Conservation (phyloP, 1,139 yeast genomes). For the Zygoascus sp. region DNA sequence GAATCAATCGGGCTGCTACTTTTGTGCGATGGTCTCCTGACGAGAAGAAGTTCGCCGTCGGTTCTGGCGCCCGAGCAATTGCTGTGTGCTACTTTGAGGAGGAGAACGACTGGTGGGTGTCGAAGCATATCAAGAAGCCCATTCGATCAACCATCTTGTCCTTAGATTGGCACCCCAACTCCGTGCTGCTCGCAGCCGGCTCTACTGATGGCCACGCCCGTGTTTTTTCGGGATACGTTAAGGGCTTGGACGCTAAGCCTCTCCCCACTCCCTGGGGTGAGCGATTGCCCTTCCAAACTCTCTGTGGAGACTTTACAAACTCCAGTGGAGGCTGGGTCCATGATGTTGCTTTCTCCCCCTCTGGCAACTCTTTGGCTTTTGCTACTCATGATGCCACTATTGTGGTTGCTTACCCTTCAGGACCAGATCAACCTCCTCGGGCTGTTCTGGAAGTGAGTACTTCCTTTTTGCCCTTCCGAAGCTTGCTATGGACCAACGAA, state of each 20-base stretch:
- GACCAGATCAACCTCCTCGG: conserved; percentile 56
- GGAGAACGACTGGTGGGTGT: conserved; percentile 99
- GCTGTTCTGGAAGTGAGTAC: conserved; percentile 51
- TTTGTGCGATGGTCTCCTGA: conserved; percentile 90
- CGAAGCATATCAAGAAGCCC: conserved; percentile 92
- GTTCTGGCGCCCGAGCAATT: conserved; percentile 89
- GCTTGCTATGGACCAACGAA: conserved; percentile 65
- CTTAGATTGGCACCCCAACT: conserved; percentile 93
- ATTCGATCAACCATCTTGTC: conserved; percentile 80
- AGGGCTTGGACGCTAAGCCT: conserved; percentile 85
- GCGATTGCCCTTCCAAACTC: conserved; percentile 89
- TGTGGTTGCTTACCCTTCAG: conserved; percentile 70
- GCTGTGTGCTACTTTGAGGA: conserved; percentile 95
- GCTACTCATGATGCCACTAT: conserved; percentile 76
- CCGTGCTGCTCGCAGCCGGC: conserved; percentile 82
- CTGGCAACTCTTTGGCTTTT: conserved; percentile 72
- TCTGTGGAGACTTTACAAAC: conserved; percentile 78
- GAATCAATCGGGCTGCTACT: conserved; percentile 94
- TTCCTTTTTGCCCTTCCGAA: conserved; percentile 76
- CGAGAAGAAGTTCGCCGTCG: conserved; percentile 93
- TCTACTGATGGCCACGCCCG: conserved; percentile 94
- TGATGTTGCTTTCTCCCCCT: conserved; percentile 80
- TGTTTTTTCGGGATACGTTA: conserved; percentile 88
- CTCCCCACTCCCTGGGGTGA: conserved; percentile 86
- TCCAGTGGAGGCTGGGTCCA: conserved; percentile 89